Evolutionary conservation across 108 stramenopile genomes (phyloP), one percentile per base, ranked within the genome.

Genomic region (Aurantiochytrium sp.): DNA sequence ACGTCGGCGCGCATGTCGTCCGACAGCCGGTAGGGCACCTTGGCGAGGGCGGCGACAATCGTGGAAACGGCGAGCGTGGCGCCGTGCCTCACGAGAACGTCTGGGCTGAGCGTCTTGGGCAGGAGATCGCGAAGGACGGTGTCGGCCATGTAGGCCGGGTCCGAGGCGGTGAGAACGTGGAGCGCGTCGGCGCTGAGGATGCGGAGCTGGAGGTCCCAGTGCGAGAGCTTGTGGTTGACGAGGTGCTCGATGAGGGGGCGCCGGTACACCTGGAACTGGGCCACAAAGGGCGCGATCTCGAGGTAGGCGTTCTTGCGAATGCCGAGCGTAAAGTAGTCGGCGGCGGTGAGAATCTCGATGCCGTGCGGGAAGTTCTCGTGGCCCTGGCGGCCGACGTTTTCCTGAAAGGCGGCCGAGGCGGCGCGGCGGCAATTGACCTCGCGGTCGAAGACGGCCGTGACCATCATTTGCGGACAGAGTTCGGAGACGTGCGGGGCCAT

Each of bases 371-470:
- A 96, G 85, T 96, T 96, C 85, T 97, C 89, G 19, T 93, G 55
- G 55, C 92, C 90, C 87, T 94, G 93, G 2, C 93, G 85, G 32
- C 94, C 94, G 5, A 94, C 94, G 54, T 92, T 91, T 31, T 92
- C 90, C 88, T 99, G 98, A 89, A 98, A 99, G 15, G 99, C 99
- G 19, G 99, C 99, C 85, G 97, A 95, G 19, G 99, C 99, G 21
- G 99, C 99, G 42, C 99, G 92, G 22, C 99, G 91, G 59, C 98
- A 98, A 91, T 98, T 98, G 12, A 99, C 94, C 89, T 99, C 99
- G 45, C 98, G 90, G 90, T 99, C 99, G 89, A 98, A 98, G 55
- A 98, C 90, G 85, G 97, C 95, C 31, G 98, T 93, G 81, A 95
- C 48, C 17, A 99, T 93, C 68, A 98, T 91, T 31, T 94, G 94